Percentiles rank a stretch among this genome's conserved stretches.
Conservation (phyloP, 345 rosid genomes). For the Syzygium jambos region DNA sequence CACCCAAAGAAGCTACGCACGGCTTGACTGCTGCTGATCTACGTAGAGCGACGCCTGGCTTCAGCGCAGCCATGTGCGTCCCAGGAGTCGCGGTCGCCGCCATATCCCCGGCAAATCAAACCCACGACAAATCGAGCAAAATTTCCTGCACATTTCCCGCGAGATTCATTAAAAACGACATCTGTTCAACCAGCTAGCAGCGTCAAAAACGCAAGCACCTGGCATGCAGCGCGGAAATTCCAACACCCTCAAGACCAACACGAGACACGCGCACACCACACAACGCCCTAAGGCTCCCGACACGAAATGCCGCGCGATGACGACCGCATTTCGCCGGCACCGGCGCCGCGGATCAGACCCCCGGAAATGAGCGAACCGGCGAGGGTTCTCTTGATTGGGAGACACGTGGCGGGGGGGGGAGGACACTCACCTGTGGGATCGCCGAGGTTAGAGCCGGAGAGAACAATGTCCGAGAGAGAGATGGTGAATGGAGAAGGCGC, state of each 20-base stretch:
- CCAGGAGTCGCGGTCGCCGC: slow-evolving; percentile 22
- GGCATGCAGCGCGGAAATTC: background rate
- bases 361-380: background rate
- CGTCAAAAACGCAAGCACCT: background rate
- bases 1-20: background rate
- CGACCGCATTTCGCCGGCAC: background rate
- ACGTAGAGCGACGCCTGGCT: slow-evolving; percentile 16
- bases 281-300: too few relatives aligned
- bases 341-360: background rate
- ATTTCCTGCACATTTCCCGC: background rate
- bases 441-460: background rate
- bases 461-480: background rate
- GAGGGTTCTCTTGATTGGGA: background rate
- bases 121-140: background rate
- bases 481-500: background rate
- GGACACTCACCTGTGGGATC: background rate
- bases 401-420: too few relatives aligned
- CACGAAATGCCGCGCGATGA: background rate
- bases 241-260: background rate
- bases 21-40: background rate
- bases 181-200: background rate
- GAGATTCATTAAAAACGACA: background rate
- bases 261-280: background rate
- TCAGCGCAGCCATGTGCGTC: slow-evolving; percentile 22
- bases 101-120: slow-evolving; percentile 14